Percentiles rank a stretch among this genome's conserved stretches.
Conservation (phyloP, 176 grass and related monocot species). For the Musa schizocarpa region DNA sequence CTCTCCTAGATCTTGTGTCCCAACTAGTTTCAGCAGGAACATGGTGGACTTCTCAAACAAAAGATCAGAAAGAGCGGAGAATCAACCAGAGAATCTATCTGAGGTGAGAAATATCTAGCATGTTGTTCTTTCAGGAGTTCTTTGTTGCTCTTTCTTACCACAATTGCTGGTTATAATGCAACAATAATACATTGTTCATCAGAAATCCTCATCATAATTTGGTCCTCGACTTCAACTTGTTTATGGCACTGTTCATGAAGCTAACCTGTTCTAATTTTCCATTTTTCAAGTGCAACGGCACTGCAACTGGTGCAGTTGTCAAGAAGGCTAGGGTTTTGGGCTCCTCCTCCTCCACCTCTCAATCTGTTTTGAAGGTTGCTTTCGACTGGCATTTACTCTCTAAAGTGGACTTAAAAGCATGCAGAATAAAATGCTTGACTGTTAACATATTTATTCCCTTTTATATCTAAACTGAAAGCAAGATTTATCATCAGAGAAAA, state of each 20-base stretch:
- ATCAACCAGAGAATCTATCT: constrained; percentile 55
- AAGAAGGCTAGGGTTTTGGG: constrained; percentile 92
- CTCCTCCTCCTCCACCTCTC: constrained; percentile 28
- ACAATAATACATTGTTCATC: too few relatives aligned
- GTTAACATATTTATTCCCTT: too few relatives aligned
- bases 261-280: constrained; percentile 23
- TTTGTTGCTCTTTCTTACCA: too few relatives aligned
- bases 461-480: too few relatives aligned
- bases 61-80: constrained; percentile 19
- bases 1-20: constrained; percentile 49
- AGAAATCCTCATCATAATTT: too few relatives aligned
- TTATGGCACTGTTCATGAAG: constrained; percentile 12
- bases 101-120: constrained; percentile 33
- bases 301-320: constrained; percentile 49
- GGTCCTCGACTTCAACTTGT: neutral
- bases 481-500: too few relatives aligned
- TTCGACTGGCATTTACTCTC: too few relatives aligned
- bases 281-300: constrained; percentile 54
- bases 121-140: too few relatives aligned
- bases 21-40: constrained; percentile 45
- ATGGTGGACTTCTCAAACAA: constrained; percentile 63
- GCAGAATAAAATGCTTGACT: too few relatives aligned
- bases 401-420: too few relatives aligned
- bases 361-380: too few relatives aligned
- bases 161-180: too few relatives aligned